Conservation (phyloP, 345 rosid genomes). For the Cochlearia excelsa region DNA sequence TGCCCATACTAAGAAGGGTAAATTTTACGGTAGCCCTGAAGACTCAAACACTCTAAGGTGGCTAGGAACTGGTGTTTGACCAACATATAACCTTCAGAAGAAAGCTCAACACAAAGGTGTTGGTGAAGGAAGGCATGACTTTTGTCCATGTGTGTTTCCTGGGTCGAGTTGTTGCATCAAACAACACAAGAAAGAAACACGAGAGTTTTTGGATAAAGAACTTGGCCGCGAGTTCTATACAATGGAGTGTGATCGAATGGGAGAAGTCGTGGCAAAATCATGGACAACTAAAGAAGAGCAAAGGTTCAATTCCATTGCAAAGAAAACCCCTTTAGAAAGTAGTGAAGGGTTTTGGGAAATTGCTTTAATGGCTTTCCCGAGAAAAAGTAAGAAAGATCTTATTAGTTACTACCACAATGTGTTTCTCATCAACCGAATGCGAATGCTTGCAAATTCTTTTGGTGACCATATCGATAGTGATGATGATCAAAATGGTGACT, state of each 20-base stretch:
- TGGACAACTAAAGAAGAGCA: conserved; percentile 46
- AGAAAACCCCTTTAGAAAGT: conserved; percentile 25
- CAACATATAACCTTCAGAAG: conserved; percentile 32
- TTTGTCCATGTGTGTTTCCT: conserved; percentile 38
- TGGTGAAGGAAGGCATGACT: conserved; percentile 40
- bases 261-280: conserved; percentile 34
- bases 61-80: conserved; percentile 48
- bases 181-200: conserved; percentile 34
- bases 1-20: conserved; percentile 32
- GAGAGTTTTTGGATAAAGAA: conserved; percentile 31
- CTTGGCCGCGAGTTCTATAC: conserved; percentile 40
- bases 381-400: conserved; percentile 33
- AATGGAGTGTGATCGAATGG: conserved; percentile 47
- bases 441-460: conserved; percentile 28
- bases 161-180: conserved; percentile 38
- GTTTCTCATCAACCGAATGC: conserved; percentile 39
- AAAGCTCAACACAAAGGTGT: conserved; percentile 28
- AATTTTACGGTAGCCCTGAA: conserved; percentile 32
- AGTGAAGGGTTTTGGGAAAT: conserved; percentile 35
- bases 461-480: conserved; percentile 38
- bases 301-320: conserved; percentile 34
- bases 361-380: conserved; percentile 36
- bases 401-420: conserved; percentile 47
- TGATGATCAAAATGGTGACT: conserved; percentile 37
- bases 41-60: conserved; percentile 41